Percentiles rank a stretch among this genome's conserved stretches.
These are phyloP conservation scores for Backusella macrospora DNA, from an alignment of 192 early-diverging fungal genomes.

Conservation along the genomic window DNA sequence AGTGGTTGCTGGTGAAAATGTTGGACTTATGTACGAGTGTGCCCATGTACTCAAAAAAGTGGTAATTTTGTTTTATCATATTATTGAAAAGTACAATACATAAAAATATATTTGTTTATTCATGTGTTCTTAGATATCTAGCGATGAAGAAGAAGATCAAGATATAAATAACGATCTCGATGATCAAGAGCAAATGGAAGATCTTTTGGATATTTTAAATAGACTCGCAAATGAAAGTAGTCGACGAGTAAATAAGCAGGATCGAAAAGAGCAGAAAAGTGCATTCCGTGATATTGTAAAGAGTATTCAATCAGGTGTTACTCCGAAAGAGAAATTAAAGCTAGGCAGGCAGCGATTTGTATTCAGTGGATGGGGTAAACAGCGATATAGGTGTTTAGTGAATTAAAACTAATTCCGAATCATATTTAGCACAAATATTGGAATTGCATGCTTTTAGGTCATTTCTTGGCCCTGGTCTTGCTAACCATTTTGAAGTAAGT, in stretches of 20 bases:
- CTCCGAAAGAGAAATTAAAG: conserved; percentile 11
- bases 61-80: not conserved
- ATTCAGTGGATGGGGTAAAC: conserved; percentile 13
- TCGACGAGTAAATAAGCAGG: conserved; percentile 9
- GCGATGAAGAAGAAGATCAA: not conserved
- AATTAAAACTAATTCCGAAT: not conserved
- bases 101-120: not conserved
- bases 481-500: conserved; percentile 11
- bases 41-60: not conserved
- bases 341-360: not conserved
- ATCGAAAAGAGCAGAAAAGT: conserved; percentile 11
- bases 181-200: not conserved
- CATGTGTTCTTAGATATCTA: not conserved
- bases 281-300: conserved; percentile 14
- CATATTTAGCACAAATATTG: conserved; percentile 17
- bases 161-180: not conserved
- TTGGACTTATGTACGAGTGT: conserved; percentile 15
- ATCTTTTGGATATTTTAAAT: conserved; percentile 2
- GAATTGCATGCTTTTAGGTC: conserved; percentile 7
- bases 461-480: conserved; percentile 4
- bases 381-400: not conserved
- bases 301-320: not conserved
- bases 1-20: conserved; percentile 2
- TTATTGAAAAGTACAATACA: not conserved
- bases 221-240: not conserved